Evolutionary conservation across 2,329 filamentous ascomycete genomes (phyloP), one percentile per base, ranked within the genome.

Genomic region (Cercospora nicotianae): DNA sequence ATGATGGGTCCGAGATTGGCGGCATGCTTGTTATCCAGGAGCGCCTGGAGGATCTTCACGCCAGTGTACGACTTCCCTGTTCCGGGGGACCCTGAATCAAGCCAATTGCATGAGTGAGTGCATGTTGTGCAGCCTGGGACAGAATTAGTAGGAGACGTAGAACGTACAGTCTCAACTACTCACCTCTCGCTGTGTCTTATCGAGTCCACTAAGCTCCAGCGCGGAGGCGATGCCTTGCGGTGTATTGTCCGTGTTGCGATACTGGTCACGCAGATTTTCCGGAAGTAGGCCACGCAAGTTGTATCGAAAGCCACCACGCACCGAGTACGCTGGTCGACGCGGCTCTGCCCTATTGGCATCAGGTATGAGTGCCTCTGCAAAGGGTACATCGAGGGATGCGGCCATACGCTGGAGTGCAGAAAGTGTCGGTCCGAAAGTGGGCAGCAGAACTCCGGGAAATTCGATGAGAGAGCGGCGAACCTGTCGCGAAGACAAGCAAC

Each of bases 1-100:
- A 87, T 69, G 5, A 87, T 82, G 0, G 83, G 84, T 0, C 93
- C 85, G 0, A 94, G 80, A 0, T 93, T 85, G 0, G 76, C 85
- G 30, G 85, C 80, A 0, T 71, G 20, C 0, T 85, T 87, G 5
- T 81, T 72, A 0, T 85, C 75, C 20, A 87, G 78, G 0, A 93
- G 74, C 0, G 82, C 77, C 63, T 88, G 88, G 0, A 87, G 85
- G 1, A 89, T 80, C 2, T 90, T 79, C 0, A 90, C 87, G 0
- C 91, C 91, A 2, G 92, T 85, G 69, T 91, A 91, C 0, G 90
- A 92, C 71, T 94, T 94, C 0, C 89, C 76, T 0, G 90, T 93
- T 0, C 87, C 90, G 91, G 91, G 1, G 91, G 91, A 0, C 91
- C 91, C 80, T 92, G 90, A 1, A 93, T 90, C 0, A 89, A 76